A percentile compares a stretch with the other conserved stretches of the same genome.
Evolutionary conservation across 345 rosid genomes (phyloP).

Genomic region (Punica granatum): DNA sequence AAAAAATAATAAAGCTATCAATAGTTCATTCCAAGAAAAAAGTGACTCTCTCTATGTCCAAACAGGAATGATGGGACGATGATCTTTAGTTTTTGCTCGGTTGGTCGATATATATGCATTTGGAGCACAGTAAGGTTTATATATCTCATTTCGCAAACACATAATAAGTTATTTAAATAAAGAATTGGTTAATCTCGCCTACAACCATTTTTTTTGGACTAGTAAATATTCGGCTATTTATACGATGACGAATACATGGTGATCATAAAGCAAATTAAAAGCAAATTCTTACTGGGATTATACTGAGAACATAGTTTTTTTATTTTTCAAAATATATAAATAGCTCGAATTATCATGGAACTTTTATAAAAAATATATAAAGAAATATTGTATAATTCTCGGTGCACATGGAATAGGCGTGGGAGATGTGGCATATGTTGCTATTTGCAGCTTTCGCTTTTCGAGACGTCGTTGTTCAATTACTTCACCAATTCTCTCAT

Average conservation of each 20-base stretch:
- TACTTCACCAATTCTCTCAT: slow-evolving; percentile 3
- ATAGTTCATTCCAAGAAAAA: too few species aligned
- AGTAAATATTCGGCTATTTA: slow-evolving; percentile 9
- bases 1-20: too few species aligned
- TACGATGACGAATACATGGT: slow-evolving; percentile 16
- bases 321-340: not conserved
- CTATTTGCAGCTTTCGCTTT: slow-evolving; percentile 51
- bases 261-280: not conserved
- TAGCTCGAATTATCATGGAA: not conserved
- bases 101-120: too few species aligned
- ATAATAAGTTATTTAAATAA: too few species aligned
- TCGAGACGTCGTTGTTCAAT: slow-evolving; percentile 22
- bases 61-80: slow-evolving; percentile 2
- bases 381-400: not conserved
- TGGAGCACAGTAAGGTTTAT: too few species aligned
- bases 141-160: too few species aligned
- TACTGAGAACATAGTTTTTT: too few species aligned
- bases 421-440: slow-evolving; percentile 27
- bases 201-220: too few species aligned
- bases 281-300: too few species aligned
- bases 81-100: slow-evolving; percentile 21
- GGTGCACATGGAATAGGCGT: slow-evolving; percentile 25
- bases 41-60: too few species aligned
- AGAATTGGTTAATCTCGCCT: too few species aligned
- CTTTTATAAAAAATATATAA: not conserved